These are phyloP conservation scores for Nyssa sinensis DNA, from an alignment of 148 eudicot genomes.

Conservation along the genomic window DNA sequence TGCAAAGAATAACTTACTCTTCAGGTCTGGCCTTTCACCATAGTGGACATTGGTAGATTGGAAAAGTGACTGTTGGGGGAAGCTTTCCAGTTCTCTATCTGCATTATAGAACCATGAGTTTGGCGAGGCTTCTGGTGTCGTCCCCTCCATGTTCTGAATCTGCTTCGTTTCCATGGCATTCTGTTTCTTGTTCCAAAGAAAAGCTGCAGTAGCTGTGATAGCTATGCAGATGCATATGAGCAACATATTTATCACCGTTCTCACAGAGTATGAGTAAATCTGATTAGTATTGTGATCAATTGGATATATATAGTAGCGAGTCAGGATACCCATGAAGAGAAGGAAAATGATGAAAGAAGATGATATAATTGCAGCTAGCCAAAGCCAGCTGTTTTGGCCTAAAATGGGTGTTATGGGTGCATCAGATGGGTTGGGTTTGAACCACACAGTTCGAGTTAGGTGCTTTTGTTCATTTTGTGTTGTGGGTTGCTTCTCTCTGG, in stretches of 20 bases:
- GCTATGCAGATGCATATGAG: constrained; percentile 55
- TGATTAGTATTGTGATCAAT: constrained; percentile 63
- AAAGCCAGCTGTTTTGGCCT: constrained; percentile 71
- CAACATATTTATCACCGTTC: constrained; percentile 39
- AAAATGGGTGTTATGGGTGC: constrained; percentile 60
- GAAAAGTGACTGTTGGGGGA: constrained; percentile 54
- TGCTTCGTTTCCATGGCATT: constrained; percentile 51
- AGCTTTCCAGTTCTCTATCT: constrained; percentile 79
- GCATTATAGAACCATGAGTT: constrained; percentile 43
- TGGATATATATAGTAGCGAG: constrained; percentile 74
- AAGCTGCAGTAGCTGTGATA: constrained; percentile 37
- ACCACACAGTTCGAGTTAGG: constrained; percentile 36
- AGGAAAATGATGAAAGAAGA: constrained; percentile 73
- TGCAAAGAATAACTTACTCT: constrained; percentile 48
- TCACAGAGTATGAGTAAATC: constrained; percentile 38
- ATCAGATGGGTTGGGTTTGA: constrained; percentile 55
- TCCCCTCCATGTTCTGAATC: constrained; percentile 46
- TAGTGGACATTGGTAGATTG: constrained; percentile 59
- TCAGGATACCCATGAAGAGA: constrained; percentile 54
- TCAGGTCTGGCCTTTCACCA: constrained; percentile 83
- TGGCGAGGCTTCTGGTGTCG: constrained; percentile 39
- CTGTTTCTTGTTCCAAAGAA: constrained; percentile 69
- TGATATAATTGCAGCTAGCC: constrained; percentile 70
- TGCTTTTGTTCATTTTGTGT: constrained; percentile 25
- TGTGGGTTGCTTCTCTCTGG: constrained; percentile 48